These are phyloP conservation scores for Alternaria ventricosa DNA, from an alignment of 2,329 filamentous ascomycete species.

Conservation along the genomic window DNA sequence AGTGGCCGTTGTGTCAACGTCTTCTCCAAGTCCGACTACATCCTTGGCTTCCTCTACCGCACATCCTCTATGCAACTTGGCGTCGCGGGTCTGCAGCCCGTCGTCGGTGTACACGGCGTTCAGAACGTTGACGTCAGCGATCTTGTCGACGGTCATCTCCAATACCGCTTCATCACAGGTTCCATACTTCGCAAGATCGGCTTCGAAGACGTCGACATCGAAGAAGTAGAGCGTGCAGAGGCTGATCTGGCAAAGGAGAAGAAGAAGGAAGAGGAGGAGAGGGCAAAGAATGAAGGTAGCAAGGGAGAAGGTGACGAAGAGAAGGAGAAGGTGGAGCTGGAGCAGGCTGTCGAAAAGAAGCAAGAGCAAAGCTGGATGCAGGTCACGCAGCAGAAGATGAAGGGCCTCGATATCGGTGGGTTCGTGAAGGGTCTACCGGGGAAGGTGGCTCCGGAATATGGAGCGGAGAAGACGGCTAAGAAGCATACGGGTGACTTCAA, in stretches of 20 bases:
- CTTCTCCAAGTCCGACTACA: constrained; percentile 84
- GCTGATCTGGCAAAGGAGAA: constrained; percentile 52
- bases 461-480: constrained; percentile 1
- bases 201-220: constrained; percentile 59
- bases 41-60: constrained; percentile 86
- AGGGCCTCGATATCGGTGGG: constrained; percentile 24
- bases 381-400: constrained; percentile 53
- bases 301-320: constrained; percentile 28
- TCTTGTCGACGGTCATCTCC: constrained; percentile 58
- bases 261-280: constrained; percentile 50
- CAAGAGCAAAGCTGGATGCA: constrained; percentile 53
- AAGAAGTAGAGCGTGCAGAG: constrained; percentile 56
- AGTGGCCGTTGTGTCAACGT: constrained; percentile 85
- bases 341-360: constrained; percentile 53
- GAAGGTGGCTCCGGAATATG: neutral
- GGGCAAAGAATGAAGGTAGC: constrained; percentile 36
- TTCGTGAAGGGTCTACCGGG: constrained; percentile 8
- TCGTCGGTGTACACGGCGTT: constrained; percentile 71
- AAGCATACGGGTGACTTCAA: neutral
- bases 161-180: constrained; percentile 60
- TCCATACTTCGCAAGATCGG: constrained; percentile 60
- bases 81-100: constrained; percentile 80
- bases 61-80: constrained; percentile 82
- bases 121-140: constrained; percentile 62
- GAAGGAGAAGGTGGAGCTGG: constrained; percentile 47